Evolutionary conservation across 2,329 filamentous ascomycete species (phyloP).

Genomic region (Ophiosphaerella narmari): DNA sequence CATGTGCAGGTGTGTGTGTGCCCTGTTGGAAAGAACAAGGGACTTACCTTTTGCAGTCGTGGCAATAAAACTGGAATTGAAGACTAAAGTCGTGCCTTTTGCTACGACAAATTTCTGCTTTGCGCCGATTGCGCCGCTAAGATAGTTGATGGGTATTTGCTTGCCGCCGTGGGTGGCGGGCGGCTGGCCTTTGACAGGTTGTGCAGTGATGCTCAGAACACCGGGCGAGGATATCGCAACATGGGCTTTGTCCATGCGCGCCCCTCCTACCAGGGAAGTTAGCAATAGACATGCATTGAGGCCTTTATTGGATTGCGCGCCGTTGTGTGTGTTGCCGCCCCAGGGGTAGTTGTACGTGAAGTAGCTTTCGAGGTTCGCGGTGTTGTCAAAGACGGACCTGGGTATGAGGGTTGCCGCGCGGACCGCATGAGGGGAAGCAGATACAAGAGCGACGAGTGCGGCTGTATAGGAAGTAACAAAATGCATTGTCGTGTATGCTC

Average conservation of each 20-base stretch:
- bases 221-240: conserved; percentile 48
- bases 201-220: conserved; percentile 55
- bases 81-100: conserved; percentile 46
- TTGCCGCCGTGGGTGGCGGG: conserved; percentile 36
- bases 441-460: conserved; percentile 4
- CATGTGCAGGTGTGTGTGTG: too few species aligned
- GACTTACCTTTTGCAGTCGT: conserved; percentile 28
- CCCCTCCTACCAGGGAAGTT: conserved; percentile 35
- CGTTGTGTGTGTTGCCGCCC: conserved; percentile 62
- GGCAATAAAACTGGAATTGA: conserved; percentile 48
- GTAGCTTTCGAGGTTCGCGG: conserved; percentile 42
- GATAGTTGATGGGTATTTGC: conserved; percentile 55
- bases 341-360: conserved; percentile 62
- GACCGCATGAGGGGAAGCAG: conserved; percentile 2
- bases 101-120: conserved; percentile 50
- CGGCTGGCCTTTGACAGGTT: conserved; percentile 50
- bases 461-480: not conserved
- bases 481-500: not conserved
- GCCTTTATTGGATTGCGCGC: conserved; percentile 21
- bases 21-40: not conserved
- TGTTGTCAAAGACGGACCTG: conserved; percentile 36
- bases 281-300: not conserved
- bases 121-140: conserved; percentile 55
- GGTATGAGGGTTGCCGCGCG: conserved; percentile 33
- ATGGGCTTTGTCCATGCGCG: conserved; percentile 58